phyloP scores from a whole-genome alignment of 805 yeast genomes.

The Lachancea nothofagi region DNA sequence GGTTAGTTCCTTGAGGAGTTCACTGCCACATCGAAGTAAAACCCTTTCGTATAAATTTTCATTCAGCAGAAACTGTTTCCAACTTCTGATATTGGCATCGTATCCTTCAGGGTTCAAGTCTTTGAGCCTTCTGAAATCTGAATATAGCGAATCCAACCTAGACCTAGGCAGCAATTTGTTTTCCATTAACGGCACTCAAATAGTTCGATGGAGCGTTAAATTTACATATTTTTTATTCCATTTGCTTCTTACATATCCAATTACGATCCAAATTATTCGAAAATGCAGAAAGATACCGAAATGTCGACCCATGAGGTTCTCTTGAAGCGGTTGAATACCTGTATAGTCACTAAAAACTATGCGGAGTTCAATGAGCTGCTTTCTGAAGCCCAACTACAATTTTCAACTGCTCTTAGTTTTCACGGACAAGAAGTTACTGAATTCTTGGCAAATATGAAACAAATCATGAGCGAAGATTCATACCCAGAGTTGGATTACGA shows the following conservation, averaged over 20 bases:
- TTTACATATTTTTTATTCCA: no score
- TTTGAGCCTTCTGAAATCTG: conserved; percentile 34
- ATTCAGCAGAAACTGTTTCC: conserved; percentile 31
- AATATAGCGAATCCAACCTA: conserved; percentile 36
- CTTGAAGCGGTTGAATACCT: not conserved
- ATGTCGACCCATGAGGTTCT: not conserved
- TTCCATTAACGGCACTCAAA: conserved; percentile 1
- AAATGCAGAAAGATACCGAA: not conserved
- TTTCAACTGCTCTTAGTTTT: not conserved
- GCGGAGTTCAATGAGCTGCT: not conserved
- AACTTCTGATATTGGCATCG: conserved; percentile 36
- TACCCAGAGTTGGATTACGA: conserved; percentile 19
- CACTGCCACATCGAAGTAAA: conserved; percentile 26
- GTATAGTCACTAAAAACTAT: not conserved
- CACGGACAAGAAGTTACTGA: not conserved
- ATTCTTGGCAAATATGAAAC: conserved; percentile 18
- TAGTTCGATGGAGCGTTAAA: not conserved
- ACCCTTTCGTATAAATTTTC: conserved; percentile 14
- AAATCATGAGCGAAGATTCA: conserved; percentile 10
- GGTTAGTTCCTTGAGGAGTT: conserved; percentile 25
- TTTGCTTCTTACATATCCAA: no score
- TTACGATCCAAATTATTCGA: no score
- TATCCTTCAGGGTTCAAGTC: conserved; percentile 40
- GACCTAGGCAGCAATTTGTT: conserved; percentile 27
- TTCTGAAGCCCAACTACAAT: not conserved